Conservation (phyloP, 305 asterid genomes). For the Fraxinus sp. region DNA sequence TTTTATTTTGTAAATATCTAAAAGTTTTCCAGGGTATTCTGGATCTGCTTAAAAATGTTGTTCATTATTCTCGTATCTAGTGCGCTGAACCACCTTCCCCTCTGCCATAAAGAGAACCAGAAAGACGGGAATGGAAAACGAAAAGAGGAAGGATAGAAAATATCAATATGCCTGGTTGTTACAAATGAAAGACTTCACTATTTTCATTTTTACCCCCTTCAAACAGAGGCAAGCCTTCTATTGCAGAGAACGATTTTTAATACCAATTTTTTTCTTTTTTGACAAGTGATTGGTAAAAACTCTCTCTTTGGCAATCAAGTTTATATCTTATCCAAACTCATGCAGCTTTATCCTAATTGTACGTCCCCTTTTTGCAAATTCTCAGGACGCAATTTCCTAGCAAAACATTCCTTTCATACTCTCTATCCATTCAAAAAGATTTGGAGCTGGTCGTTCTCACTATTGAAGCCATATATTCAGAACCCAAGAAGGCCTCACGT, state of each 20-base stretch:
- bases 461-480: neutral
- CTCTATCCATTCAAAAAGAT: neutral
- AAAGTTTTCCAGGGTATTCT: neutral
- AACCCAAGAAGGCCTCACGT: neutral
- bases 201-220: neutral
- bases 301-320: neutral
- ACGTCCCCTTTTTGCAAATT: neutral
- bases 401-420: neutral
- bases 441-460: neutral
- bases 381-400: constrained; percentile 4
- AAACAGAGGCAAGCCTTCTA: neutral
- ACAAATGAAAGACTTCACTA: neutral
- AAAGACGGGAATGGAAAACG: neutral
- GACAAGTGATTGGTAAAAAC: neutral
- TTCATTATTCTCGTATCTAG: neutral
- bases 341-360: neutral
- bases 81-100: neutral
- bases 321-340: neutral
- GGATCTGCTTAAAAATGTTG: neutral
- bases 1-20: neutral
- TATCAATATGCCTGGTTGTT: neutral
- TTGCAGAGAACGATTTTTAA: neutral
- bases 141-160: neutral
- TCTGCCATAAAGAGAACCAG: neutral
- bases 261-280: neutral